phyloP scores from a whole-genome alignment of 306 rosid genomes.

The Acacia confusa region DNA sequence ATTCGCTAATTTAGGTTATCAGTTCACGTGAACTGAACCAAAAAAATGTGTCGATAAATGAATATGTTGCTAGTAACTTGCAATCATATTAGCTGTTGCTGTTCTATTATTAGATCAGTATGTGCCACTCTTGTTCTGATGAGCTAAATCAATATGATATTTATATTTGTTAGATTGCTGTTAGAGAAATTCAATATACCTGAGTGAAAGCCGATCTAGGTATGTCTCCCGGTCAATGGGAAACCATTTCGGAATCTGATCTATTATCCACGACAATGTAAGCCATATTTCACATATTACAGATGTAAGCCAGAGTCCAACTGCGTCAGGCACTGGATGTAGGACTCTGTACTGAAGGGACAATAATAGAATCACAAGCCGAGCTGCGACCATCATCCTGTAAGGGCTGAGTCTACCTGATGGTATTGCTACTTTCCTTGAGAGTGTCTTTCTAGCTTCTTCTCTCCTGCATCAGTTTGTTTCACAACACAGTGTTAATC shows the following conservation, averaged over 20 bases:
- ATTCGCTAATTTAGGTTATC: not conserved
- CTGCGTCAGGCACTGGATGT: constrained; percentile 84
- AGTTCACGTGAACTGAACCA: not conserved
- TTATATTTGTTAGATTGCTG: not conserved
- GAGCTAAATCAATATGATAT: constrained; percentile 5
- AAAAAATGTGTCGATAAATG: not conserved
- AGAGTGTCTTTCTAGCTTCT: constrained; percentile 87
- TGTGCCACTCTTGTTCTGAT: not conserved
- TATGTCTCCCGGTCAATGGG: constrained; percentile 96
- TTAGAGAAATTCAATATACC: constrained; percentile 43
- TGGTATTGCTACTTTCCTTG: constrained; percentile 92
- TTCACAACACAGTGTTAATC: not conserved
- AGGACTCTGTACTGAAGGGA: constrained; percentile 75
- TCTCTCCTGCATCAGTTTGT: constrained; percentile 66
- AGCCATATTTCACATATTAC: constrained; percentile 92
- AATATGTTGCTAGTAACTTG: constrained; percentile 2
- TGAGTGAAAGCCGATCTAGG: constrained; percentile 88
- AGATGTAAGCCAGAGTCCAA: constrained; percentile 88
- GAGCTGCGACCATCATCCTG: constrained; percentile 78
- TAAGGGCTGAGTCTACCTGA: constrained; percentile 90
- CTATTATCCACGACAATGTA: constrained; percentile 87
- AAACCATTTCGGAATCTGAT: constrained; percentile 96
- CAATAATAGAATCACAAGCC: constrained; percentile 62
- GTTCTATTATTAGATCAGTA: not conserved
- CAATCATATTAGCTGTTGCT: not conserved